Evolutionary conservation across 1,139 yeast genomes (phyloP), one percentile per base, ranked within the genome.

Genomic region (Arxiozyma heterogenica): DNA sequence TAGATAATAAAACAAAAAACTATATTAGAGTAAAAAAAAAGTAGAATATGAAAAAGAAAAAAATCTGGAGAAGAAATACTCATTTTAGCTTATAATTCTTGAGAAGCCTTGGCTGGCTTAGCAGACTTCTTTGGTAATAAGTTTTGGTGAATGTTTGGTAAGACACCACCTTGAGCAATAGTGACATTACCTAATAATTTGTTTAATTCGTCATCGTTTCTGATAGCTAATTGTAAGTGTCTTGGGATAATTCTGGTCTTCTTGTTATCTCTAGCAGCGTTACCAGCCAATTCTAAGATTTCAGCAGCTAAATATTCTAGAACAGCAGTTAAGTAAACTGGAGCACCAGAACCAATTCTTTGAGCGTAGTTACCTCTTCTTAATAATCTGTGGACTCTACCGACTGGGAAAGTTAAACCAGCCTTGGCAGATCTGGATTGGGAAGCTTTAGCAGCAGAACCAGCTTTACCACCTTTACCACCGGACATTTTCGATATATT

Each of bases 281-380:
- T 93, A 80, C 98, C 98, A 59, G 98, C 98, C 79, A 91, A 84
- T 79, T 91, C 98, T 67, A 91, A 82, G 63, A 91, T 90, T 83
- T 91, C 98, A 63, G 97, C 97, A 64, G 97, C 91, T 71, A 91
- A 81, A 74, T 91, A 91, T 77, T 91, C 98, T 67, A 91, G 83
- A 57, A 91, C 98, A 51, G 98, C 95, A 64, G 98, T 93, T 67
- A 91, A 80, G 78, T 90, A 91, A 62, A 91, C 94, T 75, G 94
- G 94, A 67, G 95, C 95, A 81, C 96, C 97, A 65, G 97, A 91
- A 83, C 98, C 98, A 69, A 91, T 86, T 82, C 98, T 87, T 81
- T 91, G 97, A 68, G 97, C 97, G 79, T 91, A 91, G 84, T 91
- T 91, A 72, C 98, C 98, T 79, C 87, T 90, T 83, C 96, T 88